These are phyloP conservation scores for Stachybotrys elegans DNA, from an alignment of 2,329 filamentous ascomycete genomes.

Conservation along the genomic window DNA sequence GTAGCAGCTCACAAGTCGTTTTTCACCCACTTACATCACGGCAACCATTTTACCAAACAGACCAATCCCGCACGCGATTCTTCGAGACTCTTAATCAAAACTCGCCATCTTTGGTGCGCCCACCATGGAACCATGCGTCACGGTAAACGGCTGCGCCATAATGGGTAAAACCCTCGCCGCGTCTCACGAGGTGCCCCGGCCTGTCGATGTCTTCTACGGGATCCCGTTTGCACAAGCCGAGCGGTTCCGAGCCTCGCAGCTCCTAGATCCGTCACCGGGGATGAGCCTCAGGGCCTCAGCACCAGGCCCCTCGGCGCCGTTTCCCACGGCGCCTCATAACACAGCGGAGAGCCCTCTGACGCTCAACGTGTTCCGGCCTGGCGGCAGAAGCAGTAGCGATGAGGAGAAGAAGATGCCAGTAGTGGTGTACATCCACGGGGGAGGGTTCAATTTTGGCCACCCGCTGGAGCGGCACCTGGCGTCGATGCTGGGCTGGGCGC, in stretches of 20 bases:
- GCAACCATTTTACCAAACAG: no score
- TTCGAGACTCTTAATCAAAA: no score
- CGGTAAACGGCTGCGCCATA: constrained; percentile 16
- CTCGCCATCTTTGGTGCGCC: no score
- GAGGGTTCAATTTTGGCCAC: constrained; percentile 53
- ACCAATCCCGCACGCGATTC: no score
- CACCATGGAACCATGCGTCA: constrained; percentile 9
- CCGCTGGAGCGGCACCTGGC: constrained; percentile 54
- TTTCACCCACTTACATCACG: no score
- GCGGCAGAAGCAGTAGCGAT: constrained; percentile 8
- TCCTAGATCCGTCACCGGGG: constrained; percentile 16
- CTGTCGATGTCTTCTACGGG: constrained; percentile 43
- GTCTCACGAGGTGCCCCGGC: constrained; percentile 26
- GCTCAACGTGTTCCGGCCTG: constrained; percentile 44
- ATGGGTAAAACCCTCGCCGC: constrained; percentile 15
- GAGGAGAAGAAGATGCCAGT: constrained; percentile 32
- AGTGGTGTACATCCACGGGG: constrained; percentile 59
- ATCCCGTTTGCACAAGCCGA: constrained; percentile 44
- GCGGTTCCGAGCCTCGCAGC: constrained; percentile 39
- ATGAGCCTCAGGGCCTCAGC: constrained; percentile 24
- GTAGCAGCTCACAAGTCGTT: no score
- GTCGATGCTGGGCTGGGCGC: constrained; percentile 54
- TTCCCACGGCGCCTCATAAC: constrained; percentile 16
- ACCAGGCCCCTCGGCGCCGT: constrained; percentile 25
- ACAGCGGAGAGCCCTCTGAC: constrained; percentile 48